Conservation (phyloP, 768 basidiomycete genomes). For the Suillus fuscotomentosus region DNA sequence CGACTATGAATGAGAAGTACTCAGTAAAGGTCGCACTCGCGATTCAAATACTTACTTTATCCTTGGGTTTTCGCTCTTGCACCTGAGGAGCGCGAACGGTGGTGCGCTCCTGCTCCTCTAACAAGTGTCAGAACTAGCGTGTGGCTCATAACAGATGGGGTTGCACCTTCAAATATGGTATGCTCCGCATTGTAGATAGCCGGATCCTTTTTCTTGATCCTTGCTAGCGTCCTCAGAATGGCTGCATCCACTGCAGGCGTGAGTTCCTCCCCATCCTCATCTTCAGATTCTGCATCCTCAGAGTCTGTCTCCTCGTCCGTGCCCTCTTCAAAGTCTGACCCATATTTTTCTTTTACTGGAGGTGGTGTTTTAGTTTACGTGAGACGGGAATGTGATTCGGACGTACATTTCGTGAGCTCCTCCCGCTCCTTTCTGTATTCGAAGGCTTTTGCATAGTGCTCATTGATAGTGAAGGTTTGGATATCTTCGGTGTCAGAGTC, state of each 20-base stretch:
- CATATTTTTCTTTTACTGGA: conserved; percentile 85
- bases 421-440: conserved; percentile 82
- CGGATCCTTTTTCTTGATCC: conserved; percentile 81
- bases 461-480: conserved; percentile 64
- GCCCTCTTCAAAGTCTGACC: conserved; percentile 58
- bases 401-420: conserved; percentile 75
- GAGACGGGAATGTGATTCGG: background rate
- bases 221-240: conserved; percentile 85
- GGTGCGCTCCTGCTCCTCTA: conserved; percentile 64
- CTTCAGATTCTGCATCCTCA: conserved; percentile 81
- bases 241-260: conserved; percentile 94
- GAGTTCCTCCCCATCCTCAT: conserved; percentile 92
- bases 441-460: conserved; percentile 80
- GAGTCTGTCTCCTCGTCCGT: conserved; percentile 59
- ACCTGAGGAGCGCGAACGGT: conserved; percentile 23
- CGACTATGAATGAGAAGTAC: conserved; percentile 35
- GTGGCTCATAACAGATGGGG: background rate
- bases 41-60: conserved; percentile 43
- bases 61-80: conserved; percentile 35
- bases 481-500: conserved; percentile 45
- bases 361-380: background rate
- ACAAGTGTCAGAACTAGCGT: background rate
- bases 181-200: conserved; percentile 74
- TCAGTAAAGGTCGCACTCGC: background rate
- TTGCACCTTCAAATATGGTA: conserved; percentile 77